These are phyloP conservation scores for Aureobasidium vineae DNA, from an alignment of 2,329 filamentous ascomycete genomes.

Conservation along the genomic window DNA sequence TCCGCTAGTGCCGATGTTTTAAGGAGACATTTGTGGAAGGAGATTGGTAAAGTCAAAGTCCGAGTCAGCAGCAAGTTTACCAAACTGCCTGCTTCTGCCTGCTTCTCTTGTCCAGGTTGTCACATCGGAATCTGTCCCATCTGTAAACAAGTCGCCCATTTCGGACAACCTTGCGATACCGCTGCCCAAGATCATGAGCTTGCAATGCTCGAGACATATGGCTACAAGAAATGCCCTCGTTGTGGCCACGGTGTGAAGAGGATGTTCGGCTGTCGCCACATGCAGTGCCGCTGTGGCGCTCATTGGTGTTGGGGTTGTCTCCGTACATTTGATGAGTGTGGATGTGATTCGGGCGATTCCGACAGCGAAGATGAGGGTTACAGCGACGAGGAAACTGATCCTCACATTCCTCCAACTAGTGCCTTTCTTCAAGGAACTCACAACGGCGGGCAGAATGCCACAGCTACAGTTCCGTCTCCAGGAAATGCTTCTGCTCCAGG, in stretches of 20 bases:
- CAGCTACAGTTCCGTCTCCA: not conserved
- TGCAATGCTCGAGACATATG: slow-evolving; percentile 44
- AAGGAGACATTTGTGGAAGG: slow-evolving; percentile 4
- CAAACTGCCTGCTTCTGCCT: slow-evolving; percentile 7
- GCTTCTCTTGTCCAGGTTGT: slow-evolving; percentile 49
- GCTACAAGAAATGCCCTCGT: slow-evolving; percentile 52
- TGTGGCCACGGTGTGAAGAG: slow-evolving; percentile 50
- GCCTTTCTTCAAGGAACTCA: not conserved
- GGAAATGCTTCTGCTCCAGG: not conserved
- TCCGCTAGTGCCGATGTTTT: slow-evolving; percentile 7
- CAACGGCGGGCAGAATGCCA: not conserved
- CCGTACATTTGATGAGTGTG: slow-evolving; percentile 38
- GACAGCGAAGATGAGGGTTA: slow-evolving; percentile 33
- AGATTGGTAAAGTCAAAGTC: slow-evolving; percentile 17
- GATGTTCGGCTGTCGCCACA: slow-evolving; percentile 52
- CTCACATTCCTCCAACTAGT: not conserved
- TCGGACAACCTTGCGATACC: slow-evolving; percentile 39
- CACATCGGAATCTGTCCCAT: slow-evolving; percentile 43
- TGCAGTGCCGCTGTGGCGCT: slow-evolving; percentile 51
- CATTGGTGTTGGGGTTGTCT: slow-evolving; percentile 53
- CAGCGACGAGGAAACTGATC: slow-evolving; percentile 31
- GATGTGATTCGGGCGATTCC: slow-evolving; percentile 27
- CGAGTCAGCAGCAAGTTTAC: not conserved
- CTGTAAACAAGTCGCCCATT: slow-evolving; percentile 47
- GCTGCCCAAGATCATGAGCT: slow-evolving; percentile 40